These are phyloP conservation scores for Apocynum venetum DNA, from an alignment of 257 asterid genomes.

Conservation along the genomic window DNA sequence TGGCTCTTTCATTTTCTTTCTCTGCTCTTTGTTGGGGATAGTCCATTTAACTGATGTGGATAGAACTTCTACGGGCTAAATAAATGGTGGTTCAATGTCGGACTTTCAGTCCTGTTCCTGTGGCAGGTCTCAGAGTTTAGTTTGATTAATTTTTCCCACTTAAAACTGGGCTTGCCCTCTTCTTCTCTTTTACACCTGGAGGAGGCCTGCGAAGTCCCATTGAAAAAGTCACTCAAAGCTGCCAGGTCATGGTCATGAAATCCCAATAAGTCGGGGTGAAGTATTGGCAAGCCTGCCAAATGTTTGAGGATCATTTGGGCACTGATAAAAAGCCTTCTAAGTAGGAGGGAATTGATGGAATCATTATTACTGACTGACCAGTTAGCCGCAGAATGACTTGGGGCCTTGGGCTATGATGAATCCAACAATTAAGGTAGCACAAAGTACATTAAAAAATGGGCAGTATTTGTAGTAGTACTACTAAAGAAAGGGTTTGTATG, in stretches of 20 bases:
- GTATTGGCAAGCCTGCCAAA: neutral
- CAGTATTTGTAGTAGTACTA: neutral
- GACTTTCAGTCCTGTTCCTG: neutral
- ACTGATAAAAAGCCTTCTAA: conserved; percentile 9
- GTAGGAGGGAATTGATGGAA: conserved; percentile 12
- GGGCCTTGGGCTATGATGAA: conserved; percentile 13
- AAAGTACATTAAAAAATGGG: conserved; percentile 3
- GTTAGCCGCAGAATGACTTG: conserved; percentile 11
- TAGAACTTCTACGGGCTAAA: neutral
- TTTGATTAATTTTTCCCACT: neutral
- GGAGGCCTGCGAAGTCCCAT: neutral
- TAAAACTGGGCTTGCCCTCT: neutral
- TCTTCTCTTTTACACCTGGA: neutral
- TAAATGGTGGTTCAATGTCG: neutral
- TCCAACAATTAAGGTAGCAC: conserved; percentile 8
- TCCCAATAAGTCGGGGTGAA: neutral
- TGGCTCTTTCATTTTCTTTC: neutral
- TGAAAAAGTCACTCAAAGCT: neutral
- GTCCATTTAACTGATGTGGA: neutral
- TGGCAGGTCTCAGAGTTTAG: neutral
- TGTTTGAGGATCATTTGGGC: neutral
- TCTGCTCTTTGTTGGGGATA: no score
- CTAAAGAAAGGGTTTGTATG: neutral
- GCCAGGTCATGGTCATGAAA: neutral
- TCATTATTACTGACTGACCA: conserved; percentile 11